These are phyloP conservation scores for Nicotiana obtusifolia DNA, from an alignment of 257 asterid genomes.

Conservation along the genomic window DNA sequence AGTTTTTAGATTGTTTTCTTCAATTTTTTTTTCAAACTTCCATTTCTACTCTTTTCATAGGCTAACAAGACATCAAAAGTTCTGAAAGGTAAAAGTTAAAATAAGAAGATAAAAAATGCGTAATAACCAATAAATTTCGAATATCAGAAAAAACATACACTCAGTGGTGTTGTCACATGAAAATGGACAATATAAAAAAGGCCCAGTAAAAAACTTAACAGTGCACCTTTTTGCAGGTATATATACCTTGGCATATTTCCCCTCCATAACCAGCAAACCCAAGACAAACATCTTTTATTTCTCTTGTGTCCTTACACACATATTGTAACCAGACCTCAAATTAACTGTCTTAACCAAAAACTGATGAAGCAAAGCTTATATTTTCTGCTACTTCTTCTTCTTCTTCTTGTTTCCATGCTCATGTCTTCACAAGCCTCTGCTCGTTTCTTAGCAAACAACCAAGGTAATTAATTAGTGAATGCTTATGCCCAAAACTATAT, in stretches of 20 bases:
- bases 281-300: neutral
- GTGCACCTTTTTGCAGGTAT: neutral
- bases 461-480: neutral
- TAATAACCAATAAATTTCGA: neutral
- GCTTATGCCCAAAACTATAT: no score
- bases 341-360: neutral
- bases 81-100: neutral
- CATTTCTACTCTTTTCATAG: neutral
- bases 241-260: neutral
- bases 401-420: neutral
- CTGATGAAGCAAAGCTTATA: constrained; percentile 5
- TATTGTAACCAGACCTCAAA: neutral
- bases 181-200: neutral
- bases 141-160: neutral
- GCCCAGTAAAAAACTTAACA: neutral
- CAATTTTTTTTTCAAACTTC: neutral
- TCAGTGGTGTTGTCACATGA: neutral
- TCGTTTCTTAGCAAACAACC: neutral
- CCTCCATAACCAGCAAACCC: neutral
- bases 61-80: neutral
- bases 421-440: constrained; percentile 8
- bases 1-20: neutral
- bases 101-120: neutral
- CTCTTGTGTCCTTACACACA: neutral
- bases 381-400: neutral